Evolutionary conservation across 2,329 filamentous ascomycete species (phyloP).

Genomic region (Fusarium robinianum): DNA sequence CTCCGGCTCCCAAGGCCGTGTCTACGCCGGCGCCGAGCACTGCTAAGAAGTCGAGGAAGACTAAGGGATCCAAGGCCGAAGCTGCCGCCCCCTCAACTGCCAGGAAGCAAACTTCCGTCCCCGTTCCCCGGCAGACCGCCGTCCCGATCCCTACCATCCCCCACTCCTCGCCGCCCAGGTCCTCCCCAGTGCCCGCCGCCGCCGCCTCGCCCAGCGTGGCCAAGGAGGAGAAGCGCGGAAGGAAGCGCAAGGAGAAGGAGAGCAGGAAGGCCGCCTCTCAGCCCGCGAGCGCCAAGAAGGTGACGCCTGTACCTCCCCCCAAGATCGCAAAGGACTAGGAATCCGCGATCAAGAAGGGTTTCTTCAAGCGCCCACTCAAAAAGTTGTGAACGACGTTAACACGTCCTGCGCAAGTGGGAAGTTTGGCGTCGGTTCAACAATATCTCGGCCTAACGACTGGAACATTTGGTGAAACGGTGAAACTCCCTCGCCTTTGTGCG

Average conservation of each 20-base stretch:
- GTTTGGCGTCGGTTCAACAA: too few relatives aligned
- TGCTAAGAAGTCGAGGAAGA: slow-evolving; percentile 39
- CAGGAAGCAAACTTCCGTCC: slow-evolving; percentile 38
- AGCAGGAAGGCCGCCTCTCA: slow-evolving; percentile 24
- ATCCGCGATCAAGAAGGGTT: background rate
- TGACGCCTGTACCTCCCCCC: slow-evolving; percentile 37
- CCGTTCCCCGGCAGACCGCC: slow-evolving; percentile 36
- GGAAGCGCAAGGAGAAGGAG: slow-evolving; percentile 40
- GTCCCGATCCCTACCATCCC: slow-evolving; percentile 46
- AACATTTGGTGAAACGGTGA: too few relatives aligned
- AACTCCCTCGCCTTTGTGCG: too few relatives aligned
- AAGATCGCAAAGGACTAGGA: slow-evolving; percentile 34
- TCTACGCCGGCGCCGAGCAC: slow-evolving; percentile 27
- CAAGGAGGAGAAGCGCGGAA: slow-evolving; percentile 38
- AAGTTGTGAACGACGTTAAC: too few relatives aligned
- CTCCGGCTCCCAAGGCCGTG: slow-evolving; percentile 32
- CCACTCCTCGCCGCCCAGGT: slow-evolving; percentile 35
- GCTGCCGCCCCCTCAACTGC: slow-evolving; percentile 10
- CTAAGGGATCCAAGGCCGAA: slow-evolving; percentile 32
- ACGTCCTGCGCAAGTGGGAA: too few relatives aligned
- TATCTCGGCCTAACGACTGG: too few relatives aligned
- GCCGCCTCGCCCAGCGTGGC: slow-evolving; percentile 27
- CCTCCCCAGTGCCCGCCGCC: slow-evolving; percentile 32
- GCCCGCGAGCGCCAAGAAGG: slow-evolving; percentile 28
- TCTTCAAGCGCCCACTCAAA: slow-evolving; percentile 6